These are phyloP conservation scores for Wilcoxina mikolae DNA, from an alignment of 495 filamentous ascomycete genomes.

Conservation along the genomic window DNA sequence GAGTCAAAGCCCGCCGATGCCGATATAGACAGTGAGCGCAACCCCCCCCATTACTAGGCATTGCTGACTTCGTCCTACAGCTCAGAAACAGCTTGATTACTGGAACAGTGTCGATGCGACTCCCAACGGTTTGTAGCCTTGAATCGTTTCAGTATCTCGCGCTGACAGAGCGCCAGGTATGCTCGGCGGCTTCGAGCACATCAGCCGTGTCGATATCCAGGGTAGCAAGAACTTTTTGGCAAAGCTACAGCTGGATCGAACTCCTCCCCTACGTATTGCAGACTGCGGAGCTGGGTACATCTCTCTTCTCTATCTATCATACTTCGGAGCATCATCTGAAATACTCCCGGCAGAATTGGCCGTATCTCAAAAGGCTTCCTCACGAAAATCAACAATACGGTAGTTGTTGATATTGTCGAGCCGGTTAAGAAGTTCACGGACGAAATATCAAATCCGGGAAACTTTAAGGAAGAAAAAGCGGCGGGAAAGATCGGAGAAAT, in stretches of 20 bases:
- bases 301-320: slow-evolving; percentile 9
- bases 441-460: slow-evolving; percentile 31
- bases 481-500: slow-evolving; percentile 41
- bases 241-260: slow-evolving; percentile 48
- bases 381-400: slow-evolving; percentile 28
- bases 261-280: slow-evolving; percentile 26
- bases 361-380: slow-evolving; percentile 39
- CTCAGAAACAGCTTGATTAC: slow-evolving; percentile 44
- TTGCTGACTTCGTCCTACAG: slow-evolving; percentile 5
- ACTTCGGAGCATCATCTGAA: neutral
- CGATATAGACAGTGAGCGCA: slow-evolving; percentile 3
- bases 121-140: slow-evolving; percentile 40
- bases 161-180: slow-evolving; percentile 34
- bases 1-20: slow-evolving; percentile 1
- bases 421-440: slow-evolving; percentile 45
- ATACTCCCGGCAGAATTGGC: slow-evolving; percentile 33
- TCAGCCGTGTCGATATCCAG: slow-evolving; percentile 61
- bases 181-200: slow-evolving; percentile 66
- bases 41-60: neutral
- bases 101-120: slow-evolving; percentile 60
- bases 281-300: slow-evolving; percentile 44
- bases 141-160: neutral
- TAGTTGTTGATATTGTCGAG: slow-evolving; percentile 40
- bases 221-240: slow-evolving; percentile 61
- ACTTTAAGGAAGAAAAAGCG: slow-evolving; percentile 22